These are phyloP conservation scores for Capniomyces stellatus DNA, from an alignment of 371 early-diverging fungal genomes.

Conservation along the genomic window DNA sequence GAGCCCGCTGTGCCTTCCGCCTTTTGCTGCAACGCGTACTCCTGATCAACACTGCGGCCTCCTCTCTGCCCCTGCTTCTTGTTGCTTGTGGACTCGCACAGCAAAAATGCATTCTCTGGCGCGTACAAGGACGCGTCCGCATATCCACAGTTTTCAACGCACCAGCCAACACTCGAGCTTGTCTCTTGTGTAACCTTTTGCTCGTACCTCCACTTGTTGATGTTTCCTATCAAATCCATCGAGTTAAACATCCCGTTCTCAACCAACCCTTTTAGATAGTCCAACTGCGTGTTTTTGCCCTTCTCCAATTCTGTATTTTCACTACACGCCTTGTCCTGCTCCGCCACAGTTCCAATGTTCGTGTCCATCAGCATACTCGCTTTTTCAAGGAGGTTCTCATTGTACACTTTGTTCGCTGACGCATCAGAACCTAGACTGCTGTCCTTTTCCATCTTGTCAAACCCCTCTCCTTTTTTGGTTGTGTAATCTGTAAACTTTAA, in stretches of 20 bases:
- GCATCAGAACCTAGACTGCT: neutral
- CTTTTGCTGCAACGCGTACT: neutral
- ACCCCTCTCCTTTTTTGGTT: neutral
- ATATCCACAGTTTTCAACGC: neutral
- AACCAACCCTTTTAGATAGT: neutral
- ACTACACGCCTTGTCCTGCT: neutral
- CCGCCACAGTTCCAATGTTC: neutral
- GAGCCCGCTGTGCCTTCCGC: neutral
- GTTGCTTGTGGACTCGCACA: neutral
- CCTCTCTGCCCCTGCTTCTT: neutral
- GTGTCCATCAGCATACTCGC: neutral
- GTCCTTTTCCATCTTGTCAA: neutral
- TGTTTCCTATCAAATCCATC: neutral
- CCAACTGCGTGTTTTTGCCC: neutral
- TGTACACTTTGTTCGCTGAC: neutral
- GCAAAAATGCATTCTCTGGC: slow-evolving; percentile 4
- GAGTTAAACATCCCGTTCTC: neutral
- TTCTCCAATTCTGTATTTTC: neutral
- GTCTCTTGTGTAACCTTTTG: neutral
- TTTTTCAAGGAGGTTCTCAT: neutral
- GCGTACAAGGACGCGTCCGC: slow-evolving; percentile 2
- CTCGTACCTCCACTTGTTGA: neutral
- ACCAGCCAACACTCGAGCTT: neutral
- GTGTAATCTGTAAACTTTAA: neutral
- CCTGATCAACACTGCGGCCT: neutral